Conservation (phyloP, 1,284 basidiomycete species). For the Leccinum pachyderme region DNA sequence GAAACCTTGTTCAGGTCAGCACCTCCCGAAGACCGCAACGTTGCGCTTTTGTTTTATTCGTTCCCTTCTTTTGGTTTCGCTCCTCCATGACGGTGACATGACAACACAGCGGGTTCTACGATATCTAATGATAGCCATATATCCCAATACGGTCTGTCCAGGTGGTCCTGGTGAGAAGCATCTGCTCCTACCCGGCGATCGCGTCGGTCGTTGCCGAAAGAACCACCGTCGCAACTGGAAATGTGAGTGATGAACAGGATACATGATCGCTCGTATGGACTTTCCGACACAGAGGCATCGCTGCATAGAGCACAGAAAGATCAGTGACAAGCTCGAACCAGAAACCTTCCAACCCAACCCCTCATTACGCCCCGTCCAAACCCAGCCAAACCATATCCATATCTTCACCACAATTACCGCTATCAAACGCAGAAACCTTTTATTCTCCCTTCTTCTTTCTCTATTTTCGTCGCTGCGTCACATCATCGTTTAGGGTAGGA, state of each 20-base stretch:
- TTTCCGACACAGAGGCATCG: not conserved
- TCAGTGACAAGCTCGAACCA: not conserved
- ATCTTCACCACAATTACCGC: not conserved
- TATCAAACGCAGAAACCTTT: not conserved
- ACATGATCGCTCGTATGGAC: not conserved
- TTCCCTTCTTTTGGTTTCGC: not conserved
- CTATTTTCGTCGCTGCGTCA: not conserved
- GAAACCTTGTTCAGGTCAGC: slow-evolving; percentile 5
- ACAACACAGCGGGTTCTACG: slow-evolving; percentile 1
- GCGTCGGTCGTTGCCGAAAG: slow-evolving; percentile 8
- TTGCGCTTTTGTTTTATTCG: not conserved
- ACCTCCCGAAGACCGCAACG: not conserved
- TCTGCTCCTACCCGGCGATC: slow-evolving; percentile 10
- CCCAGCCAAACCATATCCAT: not conserved
- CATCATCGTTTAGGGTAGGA: not conserved
- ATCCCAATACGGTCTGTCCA: slow-evolving; percentile 14
- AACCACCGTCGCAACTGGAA: not conserved
- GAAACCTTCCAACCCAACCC: not conserved
- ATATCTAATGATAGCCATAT: slow-evolving; percentile 12
- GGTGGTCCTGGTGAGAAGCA: slow-evolving; percentile 3
- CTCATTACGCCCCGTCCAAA: not conserved
- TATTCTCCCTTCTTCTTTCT: slow-evolving; percentile 2
- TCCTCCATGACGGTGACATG: not conserved
- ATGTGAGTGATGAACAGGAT: not conserved
- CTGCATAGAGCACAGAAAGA: not conserved